These are phyloP conservation scores for Plasmopara halstedii DNA, from an alignment of 352 stramenopile genomes.

Conservation along the genomic window DNA sequence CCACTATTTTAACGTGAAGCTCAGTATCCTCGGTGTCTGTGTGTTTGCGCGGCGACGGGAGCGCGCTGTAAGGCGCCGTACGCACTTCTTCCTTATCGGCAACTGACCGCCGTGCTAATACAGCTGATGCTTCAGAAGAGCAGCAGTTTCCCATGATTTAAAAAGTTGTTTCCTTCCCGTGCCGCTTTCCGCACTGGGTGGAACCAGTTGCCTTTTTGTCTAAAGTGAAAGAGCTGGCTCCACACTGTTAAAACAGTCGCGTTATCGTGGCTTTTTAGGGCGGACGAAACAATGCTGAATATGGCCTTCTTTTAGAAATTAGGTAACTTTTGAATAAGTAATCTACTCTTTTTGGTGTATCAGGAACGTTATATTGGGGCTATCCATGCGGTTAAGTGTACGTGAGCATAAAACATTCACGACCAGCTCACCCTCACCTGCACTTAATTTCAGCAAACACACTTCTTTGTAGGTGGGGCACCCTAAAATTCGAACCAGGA, in stretches of 20 bases:
- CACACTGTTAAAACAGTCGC: slow-evolving; percentile 2
- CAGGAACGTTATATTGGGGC: too few relatives aligned
- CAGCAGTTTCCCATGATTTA: slow-evolving; percentile 75
- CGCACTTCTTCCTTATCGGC: slow-evolving; percentile 13
- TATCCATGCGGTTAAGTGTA: too few relatives aligned
- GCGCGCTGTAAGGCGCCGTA: slow-evolving; percentile 10
- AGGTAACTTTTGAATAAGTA: too few relatives aligned
- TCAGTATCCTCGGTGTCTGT: slow-evolving; percentile 18
- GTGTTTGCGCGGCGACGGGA: slow-evolving; percentile 19
- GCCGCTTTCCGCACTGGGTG: slow-evolving; percentile 18
- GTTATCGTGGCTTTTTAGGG: not conserved
- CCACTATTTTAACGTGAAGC: slow-evolving; percentile 15
- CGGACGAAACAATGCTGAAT: slow-evolving; percentile 2
- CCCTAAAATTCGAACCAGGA: too few relatives aligned
- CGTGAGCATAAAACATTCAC: too few relatives aligned
- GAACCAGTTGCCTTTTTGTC: slow-evolving; percentile 13
- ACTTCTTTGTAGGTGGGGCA: too few relatives aligned
- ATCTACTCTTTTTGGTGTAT: too few relatives aligned
- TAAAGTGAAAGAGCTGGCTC: slow-evolving; percentile 1
- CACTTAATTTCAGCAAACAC: too few relatives aligned
- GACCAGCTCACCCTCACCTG: too few relatives aligned
- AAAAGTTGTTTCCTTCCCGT: slow-evolving; percentile 8
- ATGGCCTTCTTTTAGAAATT: too few relatives aligned
- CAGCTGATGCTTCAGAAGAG: slow-evolving; percentile 51
- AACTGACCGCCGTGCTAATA: slow-evolving; percentile 24